Percentiles rank a stretch among this genome's conserved stretches.
Conservation (phyloP, 2,329 filamentous ascomycete species). For the Sclerotinia subarctica region DNA sequence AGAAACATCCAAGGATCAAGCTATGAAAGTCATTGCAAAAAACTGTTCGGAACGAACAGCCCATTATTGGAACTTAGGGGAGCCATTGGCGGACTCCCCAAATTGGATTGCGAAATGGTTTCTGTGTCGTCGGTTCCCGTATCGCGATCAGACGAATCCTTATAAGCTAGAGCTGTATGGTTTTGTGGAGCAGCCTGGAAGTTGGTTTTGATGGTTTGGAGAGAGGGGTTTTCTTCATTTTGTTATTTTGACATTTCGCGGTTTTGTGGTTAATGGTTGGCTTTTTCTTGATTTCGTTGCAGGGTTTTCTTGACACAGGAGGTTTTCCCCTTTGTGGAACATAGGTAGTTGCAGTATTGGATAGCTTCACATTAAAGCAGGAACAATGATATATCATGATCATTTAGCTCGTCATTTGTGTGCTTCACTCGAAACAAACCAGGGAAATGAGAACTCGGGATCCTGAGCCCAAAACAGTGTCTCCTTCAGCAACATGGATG, state of each 20-base stretch:
- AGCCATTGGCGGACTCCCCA: slow-evolving; percentile 24
- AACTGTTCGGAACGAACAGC: slow-evolving; percentile 28
- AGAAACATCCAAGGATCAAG: slow-evolving; percentile 35
- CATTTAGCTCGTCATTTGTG: no score
- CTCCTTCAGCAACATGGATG: not conserved
- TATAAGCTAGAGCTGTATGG: no score
- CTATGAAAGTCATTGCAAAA: slow-evolving; percentile 30
- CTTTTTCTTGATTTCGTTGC: not conserved
- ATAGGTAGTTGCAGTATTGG: not conserved
- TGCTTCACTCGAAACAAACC: not conserved
- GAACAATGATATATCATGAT: not conserved
- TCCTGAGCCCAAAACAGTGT: not conserved
- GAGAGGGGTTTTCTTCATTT: no score
- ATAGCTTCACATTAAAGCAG: not conserved
- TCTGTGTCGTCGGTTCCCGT: slow-evolving; percentile 28
- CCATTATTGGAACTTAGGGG: slow-evolving; percentile 35
- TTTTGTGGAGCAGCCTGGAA: no score
- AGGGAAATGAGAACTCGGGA: not conserved
- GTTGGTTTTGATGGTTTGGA: no score
- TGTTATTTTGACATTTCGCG: no score
- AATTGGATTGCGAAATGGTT: slow-evolving; percentile 39
- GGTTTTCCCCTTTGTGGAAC: no score
- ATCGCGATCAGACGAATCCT: not conserved
- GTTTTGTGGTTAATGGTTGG: no score
- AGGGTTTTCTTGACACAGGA: no score